A percentile compares a stretch with the other conserved stretches of the same genome.
phyloP scores from a whole-genome alignment of 805 yeast species.

The Zygosaccharomyces rouxii region DNA sequence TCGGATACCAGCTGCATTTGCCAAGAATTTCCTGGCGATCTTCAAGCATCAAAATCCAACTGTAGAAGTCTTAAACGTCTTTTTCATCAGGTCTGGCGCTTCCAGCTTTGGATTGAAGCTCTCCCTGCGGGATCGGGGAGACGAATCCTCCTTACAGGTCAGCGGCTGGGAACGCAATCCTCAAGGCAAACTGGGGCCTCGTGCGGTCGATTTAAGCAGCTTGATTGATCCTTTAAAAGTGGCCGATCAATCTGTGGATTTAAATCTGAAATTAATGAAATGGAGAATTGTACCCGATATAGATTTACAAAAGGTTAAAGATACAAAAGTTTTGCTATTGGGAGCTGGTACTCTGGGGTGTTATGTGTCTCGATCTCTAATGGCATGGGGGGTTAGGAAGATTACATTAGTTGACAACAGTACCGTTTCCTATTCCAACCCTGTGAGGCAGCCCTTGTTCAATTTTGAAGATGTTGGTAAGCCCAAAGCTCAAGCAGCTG shows the following conservation, averaged over 20 bases:
- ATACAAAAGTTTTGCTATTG: constrained; percentile 64
- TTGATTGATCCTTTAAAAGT: constrained; percentile 75
- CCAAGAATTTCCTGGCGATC: constrained; percentile 55
- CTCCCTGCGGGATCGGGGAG: constrained; percentile 4
- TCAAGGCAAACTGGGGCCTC: constrained; percentile 72
- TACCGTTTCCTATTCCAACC: constrained; percentile 83
- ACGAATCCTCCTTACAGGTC: constrained; percentile 38
- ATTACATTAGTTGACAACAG: constrained; percentile 91
- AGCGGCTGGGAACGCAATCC: constrained; percentile 91
- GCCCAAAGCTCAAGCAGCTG: constrained; percentile 76
- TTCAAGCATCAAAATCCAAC: constrained; percentile 36
- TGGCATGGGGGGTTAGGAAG: constrained; percentile 92
- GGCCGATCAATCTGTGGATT: constrained; percentile 88
- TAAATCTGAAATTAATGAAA: constrained; percentile 88
- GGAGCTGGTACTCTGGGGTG: constrained; percentile 98
- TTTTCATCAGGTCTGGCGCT: constrained; percentile 38
- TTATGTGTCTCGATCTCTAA: constrained; percentile 75
- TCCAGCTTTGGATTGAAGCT: constrained; percentile 32
- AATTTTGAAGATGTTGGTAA: constrained; percentile 80
- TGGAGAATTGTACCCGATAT: constrained; percentile 91
- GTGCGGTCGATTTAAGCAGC: constrained; percentile 74
- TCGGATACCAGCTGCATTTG: constrained; percentile 46
- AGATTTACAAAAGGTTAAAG: constrained; percentile 59
- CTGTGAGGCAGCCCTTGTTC: constrained; percentile 90
- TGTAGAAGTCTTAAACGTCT: constrained; percentile 35